Evolutionary conservation across 2,329 filamentous ascomycete genomes (phyloP).

Genomic region (Nemania bipapillata): DNA sequence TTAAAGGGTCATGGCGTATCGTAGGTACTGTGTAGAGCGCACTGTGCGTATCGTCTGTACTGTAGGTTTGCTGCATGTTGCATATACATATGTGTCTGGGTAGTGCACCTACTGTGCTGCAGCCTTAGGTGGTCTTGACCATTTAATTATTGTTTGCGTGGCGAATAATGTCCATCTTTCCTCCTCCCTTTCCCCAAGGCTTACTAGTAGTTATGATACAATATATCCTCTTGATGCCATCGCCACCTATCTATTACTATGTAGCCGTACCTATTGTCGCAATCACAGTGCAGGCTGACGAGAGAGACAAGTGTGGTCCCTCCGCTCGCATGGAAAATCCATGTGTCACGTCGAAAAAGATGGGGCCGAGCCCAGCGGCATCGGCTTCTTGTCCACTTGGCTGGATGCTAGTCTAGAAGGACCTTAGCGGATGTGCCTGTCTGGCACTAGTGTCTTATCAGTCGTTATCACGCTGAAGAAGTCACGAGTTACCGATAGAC

Average conservation of each 20-base stretch:
- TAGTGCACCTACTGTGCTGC: too few relatives aligned
- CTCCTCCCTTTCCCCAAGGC: neutral
- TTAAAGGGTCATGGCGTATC: too few relatives aligned
- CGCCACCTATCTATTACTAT: neutral
- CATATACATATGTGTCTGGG: too few relatives aligned
- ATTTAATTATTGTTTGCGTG: neutral
- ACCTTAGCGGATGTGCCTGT: slow-evolving; percentile 19
- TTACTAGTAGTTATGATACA: slow-evolving; percentile 4
- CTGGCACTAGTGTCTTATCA: slow-evolving; percentile 43
- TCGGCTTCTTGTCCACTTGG: slow-evolving; percentile 42
- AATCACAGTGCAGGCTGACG: slow-evolving; percentile 25
- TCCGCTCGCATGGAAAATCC: slow-evolving; percentile 8
- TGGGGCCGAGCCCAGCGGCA: slow-evolving; percentile 38
- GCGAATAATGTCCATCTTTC: neutral
- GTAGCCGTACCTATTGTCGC: slow-evolving; percentile 10
- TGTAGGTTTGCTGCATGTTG: neutral
- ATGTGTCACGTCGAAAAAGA: slow-evolving; percentile 11
- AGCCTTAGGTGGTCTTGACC: too few relatives aligned
- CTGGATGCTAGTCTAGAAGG: neutral
- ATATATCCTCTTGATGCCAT: neutral
- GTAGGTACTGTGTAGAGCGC: too few relatives aligned
- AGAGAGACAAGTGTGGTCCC: slow-evolving; percentile 16
- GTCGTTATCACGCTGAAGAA: slow-evolving; percentile 46
- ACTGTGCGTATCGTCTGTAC: neutral
- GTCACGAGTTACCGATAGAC: slow-evolving; percentile 44